These are phyloP conservation scores for Rhodotorula sp. DNA, from an alignment of 1,284 basidiomycete species.

Conservation along the genomic window DNA sequence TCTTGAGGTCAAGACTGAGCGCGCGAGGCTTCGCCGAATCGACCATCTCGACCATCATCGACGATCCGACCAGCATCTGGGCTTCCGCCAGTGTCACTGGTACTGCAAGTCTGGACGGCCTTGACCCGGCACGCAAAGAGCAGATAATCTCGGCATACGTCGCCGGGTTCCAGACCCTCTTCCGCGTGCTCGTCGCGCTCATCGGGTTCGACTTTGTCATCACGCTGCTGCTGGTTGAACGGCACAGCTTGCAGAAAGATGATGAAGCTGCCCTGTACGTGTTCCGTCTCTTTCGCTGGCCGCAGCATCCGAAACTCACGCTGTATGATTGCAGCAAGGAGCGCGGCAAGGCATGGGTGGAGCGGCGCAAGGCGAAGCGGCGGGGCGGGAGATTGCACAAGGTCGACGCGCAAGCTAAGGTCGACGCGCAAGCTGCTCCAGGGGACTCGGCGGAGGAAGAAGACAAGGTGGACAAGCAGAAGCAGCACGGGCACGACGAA, in stretches of 20 bases:
- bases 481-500: too few relatives aligned
- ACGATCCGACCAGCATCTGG: slow-evolving; percentile 47
- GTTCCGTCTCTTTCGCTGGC: too few relatives aligned
- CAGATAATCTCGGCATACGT: slow-evolving; percentile 62
- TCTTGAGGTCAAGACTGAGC: slow-evolving; percentile 55
- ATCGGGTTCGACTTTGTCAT: slow-evolving; percentile 33
- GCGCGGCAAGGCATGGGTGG: slow-evolving; percentile 49
- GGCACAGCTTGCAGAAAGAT: slow-evolving; percentile 56
- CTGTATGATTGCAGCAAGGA: slow-evolving; percentile 43
- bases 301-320: too few relatives aligned
- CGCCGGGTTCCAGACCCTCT: slow-evolving; percentile 61
- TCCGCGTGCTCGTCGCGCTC: slow-evolving; percentile 50
- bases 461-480: not conserved
- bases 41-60: slow-evolving; percentile 51
- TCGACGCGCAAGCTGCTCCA: too few relatives aligned
- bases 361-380: slow-evolving; percentile 35
- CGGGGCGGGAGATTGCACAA: not conserved
- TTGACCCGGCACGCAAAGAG: slow-evolving; percentile 52
- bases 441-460: not conserved
- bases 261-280: too few relatives aligned
- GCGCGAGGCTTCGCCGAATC: slow-evolving; percentile 50
- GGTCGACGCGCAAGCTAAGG: not conserved
- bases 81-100: slow-evolving; percentile 1
- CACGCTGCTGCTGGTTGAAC: slow-evolving; percentile 58
- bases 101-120: slow-evolving; percentile 43